Percentiles rank a stretch among this genome's conserved stretches.
Conservation (phyloP, 2,329 filamentous ascomycete species). For the Diplodia scrobiculata region DNA sequence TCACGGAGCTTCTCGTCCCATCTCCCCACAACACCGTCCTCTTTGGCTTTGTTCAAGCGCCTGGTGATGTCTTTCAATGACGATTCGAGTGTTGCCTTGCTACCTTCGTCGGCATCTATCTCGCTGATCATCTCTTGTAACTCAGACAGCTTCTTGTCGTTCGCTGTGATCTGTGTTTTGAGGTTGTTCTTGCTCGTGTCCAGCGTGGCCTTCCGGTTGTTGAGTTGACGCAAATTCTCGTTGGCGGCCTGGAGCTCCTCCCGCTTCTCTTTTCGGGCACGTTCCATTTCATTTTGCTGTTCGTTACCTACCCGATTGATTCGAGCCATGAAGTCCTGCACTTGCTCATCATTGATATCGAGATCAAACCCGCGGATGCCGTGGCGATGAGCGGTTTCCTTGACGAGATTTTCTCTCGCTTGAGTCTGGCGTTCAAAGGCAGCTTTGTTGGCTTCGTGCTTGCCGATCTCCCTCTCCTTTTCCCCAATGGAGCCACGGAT, state of each 20-base stretch:
- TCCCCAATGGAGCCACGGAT: conserved; percentile 47
- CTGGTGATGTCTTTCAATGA: conserved; percentile 69
- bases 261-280: conserved; percentile 70
- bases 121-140: conserved; percentile 69
- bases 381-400: conserved; percentile 73
- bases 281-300: conserved; percentile 76
- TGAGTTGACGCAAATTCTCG: conserved; percentile 69
- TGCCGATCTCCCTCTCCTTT: conserved; percentile 68
- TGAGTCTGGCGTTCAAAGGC: conserved; percentile 80
- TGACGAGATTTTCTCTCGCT: conserved; percentile 71
- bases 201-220: conserved; percentile 70
- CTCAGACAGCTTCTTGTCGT: conserved; percentile 68
- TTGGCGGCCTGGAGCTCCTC: conserved; percentile 76
- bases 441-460: conserved; percentile 80
- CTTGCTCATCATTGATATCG: conserved; percentile 67
- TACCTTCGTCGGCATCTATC: conserved; percentile 85
- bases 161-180: conserved; percentile 69
- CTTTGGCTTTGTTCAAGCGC: conserved; percentile 63
- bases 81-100: conserved; percentile 73
- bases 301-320: conserved; percentile 75
- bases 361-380: conserved; percentile 83
- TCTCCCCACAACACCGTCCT: conserved; percentile 63
- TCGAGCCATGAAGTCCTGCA: conserved; percentile 74
- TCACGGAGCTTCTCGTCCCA: conserved; percentile 72
- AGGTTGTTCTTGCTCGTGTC: conserved; percentile 74